phyloP scores from a whole-genome alignment of 2,329 filamentous ascomycete genomes.

The Chaetomium strumarium region DNA sequence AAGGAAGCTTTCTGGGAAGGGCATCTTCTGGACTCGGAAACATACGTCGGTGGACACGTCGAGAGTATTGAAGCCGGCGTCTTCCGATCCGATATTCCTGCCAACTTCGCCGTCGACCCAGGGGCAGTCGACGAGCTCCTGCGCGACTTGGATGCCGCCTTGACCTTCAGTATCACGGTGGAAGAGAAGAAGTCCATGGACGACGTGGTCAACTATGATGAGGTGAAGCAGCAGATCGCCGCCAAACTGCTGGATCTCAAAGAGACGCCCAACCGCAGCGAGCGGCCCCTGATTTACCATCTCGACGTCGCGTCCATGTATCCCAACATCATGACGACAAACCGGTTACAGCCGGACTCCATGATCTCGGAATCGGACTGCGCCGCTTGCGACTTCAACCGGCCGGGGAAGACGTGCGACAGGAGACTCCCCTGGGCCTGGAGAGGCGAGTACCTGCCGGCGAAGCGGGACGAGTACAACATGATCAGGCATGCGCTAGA shows the following conservation, averaged over 20 bases:
- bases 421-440: slow-evolving; percentile 92
- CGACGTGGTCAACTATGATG: slow-evolving; percentile 74
- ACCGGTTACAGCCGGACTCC: slow-evolving; percentile 94
- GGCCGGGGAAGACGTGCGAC: slow-evolving; percentile 95
- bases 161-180: slow-evolving; percentile 80
- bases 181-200: slow-evolving; percentile 79
- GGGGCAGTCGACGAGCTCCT: slow-evolving; percentile 85
- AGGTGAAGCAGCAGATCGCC: slow-evolving; percentile 77
- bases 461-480: slow-evolving; percentile 97
- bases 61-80: slow-evolving; percentile 99
- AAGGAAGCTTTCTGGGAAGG: slow-evolving; percentile 96
- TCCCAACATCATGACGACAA: slow-evolving; percentile 99
- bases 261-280: slow-evolving; percentile 74
- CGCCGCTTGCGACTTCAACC: slow-evolving; percentile 95
- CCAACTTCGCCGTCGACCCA: slow-evolving; percentile 87
- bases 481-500: slow-evolving; percentile 92
- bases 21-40: slow-evolving; percentile 92
- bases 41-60: slow-evolving; percentile 96
- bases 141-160: slow-evolving; percentile 75
- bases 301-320: slow-evolving; percentile 99
- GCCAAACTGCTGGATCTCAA: slow-evolving; percentile 67
- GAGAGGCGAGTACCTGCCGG: slow-evolving; percentile 94
- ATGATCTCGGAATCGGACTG: slow-evolving; percentile 97
- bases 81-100: slow-evolving; percentile 91
- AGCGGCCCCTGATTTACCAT: slow-evolving; percentile 91